A percentile compares a stretch with the other conserved stretches of the same genome.
Evolutionary conservation across 495 filamentous ascomycete species (phyloP).

Genomic region (Lophiostoma macrostomum): DNA sequence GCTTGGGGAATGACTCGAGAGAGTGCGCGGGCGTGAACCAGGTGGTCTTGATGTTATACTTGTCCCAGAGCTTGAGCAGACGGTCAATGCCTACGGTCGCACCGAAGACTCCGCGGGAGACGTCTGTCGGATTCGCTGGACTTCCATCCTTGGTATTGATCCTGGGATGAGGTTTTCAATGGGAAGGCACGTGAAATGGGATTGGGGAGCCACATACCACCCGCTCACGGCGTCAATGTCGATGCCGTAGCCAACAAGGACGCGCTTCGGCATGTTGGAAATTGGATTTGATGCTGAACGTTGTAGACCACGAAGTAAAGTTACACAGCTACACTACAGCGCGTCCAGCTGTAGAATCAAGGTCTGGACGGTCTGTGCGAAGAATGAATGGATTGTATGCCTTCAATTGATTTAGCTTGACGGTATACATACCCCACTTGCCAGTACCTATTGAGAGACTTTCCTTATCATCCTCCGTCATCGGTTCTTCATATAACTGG

Average conservation of each 20-base stretch:
- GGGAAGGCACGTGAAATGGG: slow-evolving; percentile 10
- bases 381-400: too few relatives aligned
- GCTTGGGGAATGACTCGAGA: slow-evolving; percentile 42
- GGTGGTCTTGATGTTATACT: slow-evolving; percentile 44
- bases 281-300: not conserved
- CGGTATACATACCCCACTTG: too few relatives aligned
- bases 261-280: slow-evolving; percentile 35
- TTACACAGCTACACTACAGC: too few relatives aligned
- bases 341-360: too few relatives aligned
- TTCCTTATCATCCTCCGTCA: too few relatives aligned
- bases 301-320: too few relatives aligned
- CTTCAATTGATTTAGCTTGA: too few relatives aligned
- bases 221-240: slow-evolving; percentile 51
- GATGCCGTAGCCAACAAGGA: slow-evolving; percentile 41
- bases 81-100: slow-evolving; percentile 45
- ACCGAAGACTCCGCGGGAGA: slow-evolving; percentile 44
- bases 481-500: too few relatives aligned
- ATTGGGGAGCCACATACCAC: slow-evolving; percentile 42
- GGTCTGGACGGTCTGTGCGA: too few relatives aligned
- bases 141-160: slow-evolving; percentile 38
- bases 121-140: slow-evolving; percentile 36
- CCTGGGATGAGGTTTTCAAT: slow-evolving; percentile 19
- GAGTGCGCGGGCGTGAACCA: slow-evolving; percentile 47
- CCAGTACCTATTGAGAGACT: too few relatives aligned
- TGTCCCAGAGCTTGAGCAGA: slow-evolving; percentile 41